A percentile compares a stretch with the other conserved stretches of the same genome.
phyloP scores from a whole-genome alignment of 2,329 filamentous ascomycete species.

The Calycina marina region DNA sequence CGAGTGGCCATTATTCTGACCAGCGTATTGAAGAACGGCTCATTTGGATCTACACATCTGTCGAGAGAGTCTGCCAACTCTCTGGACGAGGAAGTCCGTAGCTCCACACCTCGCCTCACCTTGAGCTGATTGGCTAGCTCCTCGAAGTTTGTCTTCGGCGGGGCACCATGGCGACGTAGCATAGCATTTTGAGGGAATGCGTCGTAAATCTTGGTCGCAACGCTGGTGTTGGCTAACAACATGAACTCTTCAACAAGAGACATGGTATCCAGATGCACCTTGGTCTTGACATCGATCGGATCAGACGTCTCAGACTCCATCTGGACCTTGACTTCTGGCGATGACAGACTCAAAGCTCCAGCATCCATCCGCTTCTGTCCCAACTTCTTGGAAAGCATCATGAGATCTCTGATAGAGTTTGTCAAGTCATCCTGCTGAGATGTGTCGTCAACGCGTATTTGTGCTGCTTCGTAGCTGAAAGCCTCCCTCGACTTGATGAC shows the following conservation, averaged over 20 bases:
- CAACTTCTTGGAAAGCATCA: conserved; percentile 82
- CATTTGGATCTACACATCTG: conserved; percentile 58
- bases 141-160: conserved; percentile 93
- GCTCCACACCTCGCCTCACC: conserved; percentile 66
- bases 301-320: conserved; percentile 93
- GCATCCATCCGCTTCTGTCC: conserved; percentile 94
- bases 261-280: conserved; percentile 87
- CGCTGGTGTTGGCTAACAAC: conserved; percentile 93
- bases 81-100: conserved; percentile 74
- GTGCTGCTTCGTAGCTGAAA: conserved; percentile 95
- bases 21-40: conserved; percentile 97
- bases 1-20: conserved; percentile 94
- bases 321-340: conserved; percentile 94
- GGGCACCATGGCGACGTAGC: conserved; percentile 78
- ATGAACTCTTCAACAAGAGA: conserved; percentile 98
- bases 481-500: conserved; percentile 94
- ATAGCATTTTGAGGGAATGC: conserved; percentile 92
- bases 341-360: conserved; percentile 85
- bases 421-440: conserved; percentile 84
- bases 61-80: conserved; percentile 92
- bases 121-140: conserved; percentile 83
- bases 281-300: conserved; percentile 91
- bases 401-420: conserved; percentile 70
- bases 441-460: conserved; percentile 80
- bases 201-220: conserved; percentile 78